These are phyloP conservation scores for Magnaporthiopsis rhizophila DNA, from an alignment of 2,329 filamentous ascomycete species.

Conservation along the genomic window DNA sequence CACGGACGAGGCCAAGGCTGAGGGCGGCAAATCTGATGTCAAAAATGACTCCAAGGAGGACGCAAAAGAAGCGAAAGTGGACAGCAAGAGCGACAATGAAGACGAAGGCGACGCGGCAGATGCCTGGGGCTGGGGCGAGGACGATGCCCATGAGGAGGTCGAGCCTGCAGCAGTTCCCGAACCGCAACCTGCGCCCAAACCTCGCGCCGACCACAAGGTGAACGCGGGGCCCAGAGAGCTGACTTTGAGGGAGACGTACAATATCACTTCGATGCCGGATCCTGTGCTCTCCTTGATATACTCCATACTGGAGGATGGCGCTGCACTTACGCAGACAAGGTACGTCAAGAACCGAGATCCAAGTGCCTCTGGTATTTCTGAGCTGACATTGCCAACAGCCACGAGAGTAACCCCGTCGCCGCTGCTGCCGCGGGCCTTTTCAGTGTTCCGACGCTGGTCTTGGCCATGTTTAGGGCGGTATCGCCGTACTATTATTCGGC, in stretches of 20 bases:
- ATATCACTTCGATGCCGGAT: slow-evolving; percentile 79
- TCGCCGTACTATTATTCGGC: slow-evolving; percentile 66
- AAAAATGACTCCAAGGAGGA: slow-evolving; percentile 16
- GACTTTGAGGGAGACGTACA: slow-evolving; percentile 77
- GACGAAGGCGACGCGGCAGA: slow-evolving; percentile 50
- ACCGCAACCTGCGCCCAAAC: slow-evolving; percentile 10
- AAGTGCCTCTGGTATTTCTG: neutral
- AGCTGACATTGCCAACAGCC: slow-evolving; percentile 16
- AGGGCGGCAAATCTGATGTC: slow-evolving; percentile 21
- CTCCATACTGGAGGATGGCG: slow-evolving; percentile 51
- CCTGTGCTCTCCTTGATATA: slow-evolving; percentile 62
- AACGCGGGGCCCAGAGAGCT: slow-evolving; percentile 49
- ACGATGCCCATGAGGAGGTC: slow-evolving; percentile 38
- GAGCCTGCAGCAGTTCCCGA: slow-evolving; percentile 17
- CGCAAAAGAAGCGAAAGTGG: slow-evolving; percentile 10
- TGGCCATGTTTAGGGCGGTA: slow-evolving; percentile 74
- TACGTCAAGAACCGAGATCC: slow-evolving; percentile 15
- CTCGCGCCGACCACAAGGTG: slow-evolving; percentile 8
- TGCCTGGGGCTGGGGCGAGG: slow-evolving; percentile 80
- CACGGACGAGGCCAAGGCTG: slow-evolving; percentile 7
- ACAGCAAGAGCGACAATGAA: slow-evolving; percentile 25
- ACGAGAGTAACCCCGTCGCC: slow-evolving; percentile 49
- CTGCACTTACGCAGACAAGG: slow-evolving; percentile 47
- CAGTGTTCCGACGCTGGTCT: slow-evolving; percentile 59
- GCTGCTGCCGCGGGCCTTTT: slow-evolving; percentile 64